Base-by-base conservation (phyloP, 2,329 filamentous ascomycete genomes). In the Daldinia sp. region DNA sequence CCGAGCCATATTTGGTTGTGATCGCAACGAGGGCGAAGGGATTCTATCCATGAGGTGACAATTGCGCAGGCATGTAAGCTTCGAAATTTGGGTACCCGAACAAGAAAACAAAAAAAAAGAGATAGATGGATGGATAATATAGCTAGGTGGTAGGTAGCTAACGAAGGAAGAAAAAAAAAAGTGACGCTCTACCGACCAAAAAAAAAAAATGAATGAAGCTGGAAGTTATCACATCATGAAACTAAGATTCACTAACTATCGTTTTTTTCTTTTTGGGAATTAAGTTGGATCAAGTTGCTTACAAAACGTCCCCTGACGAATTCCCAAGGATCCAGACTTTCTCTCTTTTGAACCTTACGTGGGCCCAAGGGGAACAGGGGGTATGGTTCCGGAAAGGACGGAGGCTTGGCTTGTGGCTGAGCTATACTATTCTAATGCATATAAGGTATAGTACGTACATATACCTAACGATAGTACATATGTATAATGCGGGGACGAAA, bases 1-100 rank as follows among this genome's bases (percentile, higher is more conserved):
- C 74, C 86, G 86, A 77, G 84, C 80, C 85, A 89, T 89, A 72
- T 77, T 83, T 68, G 73, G 69, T 58, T 74, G 70, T 60, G 74
- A 70, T 67, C 63, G 64, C 23, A 72, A 46, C 68, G 75, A 70
- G 0, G 75, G 72, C 48, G 74, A 74, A 39, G 65, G 65, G 62
- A 65, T 72, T 59, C 63, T 73, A 72, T 72, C 76, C 76, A 74
- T 77, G 70, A 63, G 65, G 65, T 18, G 18, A 54, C 33, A 42
- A 51, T 44, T 60, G 39, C 37, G 51, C 26, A 55, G 41, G 44
- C 48, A 67, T 62, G 55, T 20, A 35, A 39, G 13, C 51, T 10
- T 51, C 46, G 26, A 51, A 23, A 23, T 10, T 10, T 2, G 26
- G 26, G 2, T 1, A 4, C 15, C 7, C 18, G 28, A 48, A 42